Percentiles rank a stretch among this genome's conserved stretches.
phyloP scores from a whole-genome alignment of 805 yeast species.

The Schizosaccharomyces osmophilus region DNA sequence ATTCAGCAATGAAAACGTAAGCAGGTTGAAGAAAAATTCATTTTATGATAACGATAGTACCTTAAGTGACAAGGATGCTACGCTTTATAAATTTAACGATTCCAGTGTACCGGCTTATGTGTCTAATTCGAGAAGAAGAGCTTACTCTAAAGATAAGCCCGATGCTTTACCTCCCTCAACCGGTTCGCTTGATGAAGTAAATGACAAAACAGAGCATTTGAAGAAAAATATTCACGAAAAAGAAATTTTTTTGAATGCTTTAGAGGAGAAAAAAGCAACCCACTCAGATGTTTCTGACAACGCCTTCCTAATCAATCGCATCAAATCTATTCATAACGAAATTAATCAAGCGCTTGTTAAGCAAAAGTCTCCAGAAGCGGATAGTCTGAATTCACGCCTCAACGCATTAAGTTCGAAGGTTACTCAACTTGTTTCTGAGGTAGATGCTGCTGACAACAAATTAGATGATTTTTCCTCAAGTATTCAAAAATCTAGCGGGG shows the following conservation, averaged over 20 bases:
- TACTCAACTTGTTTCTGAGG: background rate
- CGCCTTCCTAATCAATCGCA: background rate
- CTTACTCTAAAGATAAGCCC: background rate
- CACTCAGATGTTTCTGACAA: background rate
- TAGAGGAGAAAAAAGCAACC: conserved; percentile 31
- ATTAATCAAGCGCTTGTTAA: background rate
- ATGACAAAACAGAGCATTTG: conserved; percentile 15
- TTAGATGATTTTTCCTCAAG: background rate
- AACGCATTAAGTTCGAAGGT: background rate
- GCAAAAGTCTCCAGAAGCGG: background rate
- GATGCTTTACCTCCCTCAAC: background rate
- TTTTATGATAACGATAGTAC: conserved; percentile 11
- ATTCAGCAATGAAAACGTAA: background rate
- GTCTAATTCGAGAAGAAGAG: conserved; percentile 23
- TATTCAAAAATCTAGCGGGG: no score
- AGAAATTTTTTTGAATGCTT: conserved; percentile 41
- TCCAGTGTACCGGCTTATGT: conserved; percentile 40
- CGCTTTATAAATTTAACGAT: conserved; percentile 44
- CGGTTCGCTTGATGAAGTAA: background rate
- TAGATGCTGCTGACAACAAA: background rate
- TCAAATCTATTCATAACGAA: background rate
- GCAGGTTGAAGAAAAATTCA: background rate
- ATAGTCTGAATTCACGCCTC: background rate
- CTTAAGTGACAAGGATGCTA: conserved; percentile 20
- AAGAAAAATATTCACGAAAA: conserved; percentile 48